These are phyloP conservation scores for Kwoniella shivajii DNA, from an alignment of 1,284 basidiomycete species.

Conservation along the genomic window DNA sequence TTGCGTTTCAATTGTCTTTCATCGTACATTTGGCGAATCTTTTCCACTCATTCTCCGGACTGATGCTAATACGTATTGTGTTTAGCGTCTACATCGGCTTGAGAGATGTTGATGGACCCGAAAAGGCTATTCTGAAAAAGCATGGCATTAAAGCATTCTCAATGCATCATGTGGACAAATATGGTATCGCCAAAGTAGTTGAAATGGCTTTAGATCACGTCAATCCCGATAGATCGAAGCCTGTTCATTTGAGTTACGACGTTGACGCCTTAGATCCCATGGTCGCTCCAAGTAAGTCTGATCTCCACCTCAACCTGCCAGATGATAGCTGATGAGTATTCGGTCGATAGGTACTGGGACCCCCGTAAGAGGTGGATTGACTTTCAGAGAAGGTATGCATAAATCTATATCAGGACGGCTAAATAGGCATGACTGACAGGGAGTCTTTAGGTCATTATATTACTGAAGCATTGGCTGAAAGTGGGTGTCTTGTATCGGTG, in stretches of 20 bases:
- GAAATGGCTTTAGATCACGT: constrained; percentile 95
- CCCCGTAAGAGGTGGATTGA: constrained; percentile 87
- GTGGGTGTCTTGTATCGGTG: constrained; percentile 84
- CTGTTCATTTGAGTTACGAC: constrained; percentile 95
- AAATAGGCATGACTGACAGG: background rate
- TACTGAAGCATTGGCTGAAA: constrained; percentile 91
- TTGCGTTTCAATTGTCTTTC: background rate
- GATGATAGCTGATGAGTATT: constrained; percentile 10
- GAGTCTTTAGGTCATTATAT: constrained; percentile 63
- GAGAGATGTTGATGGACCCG: constrained; percentile 87
- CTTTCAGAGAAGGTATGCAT: constrained; percentile 88
- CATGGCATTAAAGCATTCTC: constrained; percentile 90
- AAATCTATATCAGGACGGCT: too few relatives aligned
- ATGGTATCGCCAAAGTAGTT: constrained; percentile 92
- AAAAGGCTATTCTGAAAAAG: constrained; percentile 84
- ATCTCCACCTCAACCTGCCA: background rate
- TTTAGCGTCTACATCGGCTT: constrained; percentile 80
- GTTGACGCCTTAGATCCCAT: constrained; percentile 92
- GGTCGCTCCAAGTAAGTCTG: constrained; percentile 78
- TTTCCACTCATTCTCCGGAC: too few relatives aligned
- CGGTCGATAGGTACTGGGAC: constrained; percentile 52
- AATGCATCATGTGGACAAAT: constrained; percentile 98
- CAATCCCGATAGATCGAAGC: constrained; percentile 77
- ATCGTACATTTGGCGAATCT: too few relatives aligned
- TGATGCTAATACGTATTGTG: background rate